phyloP scores from a whole-genome alignment of 352 stramenopile species.

The Globisporangium polare region DNA sequence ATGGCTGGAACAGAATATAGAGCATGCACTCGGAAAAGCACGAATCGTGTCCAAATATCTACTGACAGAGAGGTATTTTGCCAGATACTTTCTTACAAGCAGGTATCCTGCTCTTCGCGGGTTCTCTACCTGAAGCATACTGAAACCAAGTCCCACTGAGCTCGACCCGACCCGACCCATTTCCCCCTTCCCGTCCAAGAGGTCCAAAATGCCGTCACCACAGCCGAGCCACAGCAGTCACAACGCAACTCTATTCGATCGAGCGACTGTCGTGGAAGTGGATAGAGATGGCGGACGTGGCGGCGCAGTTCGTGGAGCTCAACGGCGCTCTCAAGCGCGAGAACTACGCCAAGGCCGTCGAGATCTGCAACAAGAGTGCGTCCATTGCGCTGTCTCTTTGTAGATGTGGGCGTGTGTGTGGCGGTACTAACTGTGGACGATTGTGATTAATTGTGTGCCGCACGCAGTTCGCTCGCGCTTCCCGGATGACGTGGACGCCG shows the following conservation, averaged over 20 bases:
- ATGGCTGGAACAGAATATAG: too few relatives aligned
- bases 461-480: constrained; percentile 62
- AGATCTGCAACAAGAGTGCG: constrained; percentile 88
- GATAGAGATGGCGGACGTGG: constrained; percentile 24
- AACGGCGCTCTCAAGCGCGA: constrained; percentile 69
- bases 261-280: background rate
- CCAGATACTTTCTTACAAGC: background rate
- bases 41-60: too few relatives aligned
- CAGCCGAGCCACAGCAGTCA: background rate
- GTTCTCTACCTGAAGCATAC: background rate
- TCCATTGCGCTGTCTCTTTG: background rate
- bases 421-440: background rate
- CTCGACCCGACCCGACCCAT: background rate
- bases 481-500: constrained; percentile 68
- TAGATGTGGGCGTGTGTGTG: background rate
- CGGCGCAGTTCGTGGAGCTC: constrained; percentile 72
- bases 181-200: background rate
- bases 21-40: too few relatives aligned
- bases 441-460: background rate
- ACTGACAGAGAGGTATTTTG: background rate
- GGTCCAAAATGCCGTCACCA: constrained; percentile 6
- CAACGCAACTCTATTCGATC: background rate
- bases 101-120: background rate
- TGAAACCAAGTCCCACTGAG: background rate
- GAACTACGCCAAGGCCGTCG: constrained; percentile 73